Base-by-base conservation (phyloP, 345 rosid genomes). In the Hibiscus trionum region DNA sequence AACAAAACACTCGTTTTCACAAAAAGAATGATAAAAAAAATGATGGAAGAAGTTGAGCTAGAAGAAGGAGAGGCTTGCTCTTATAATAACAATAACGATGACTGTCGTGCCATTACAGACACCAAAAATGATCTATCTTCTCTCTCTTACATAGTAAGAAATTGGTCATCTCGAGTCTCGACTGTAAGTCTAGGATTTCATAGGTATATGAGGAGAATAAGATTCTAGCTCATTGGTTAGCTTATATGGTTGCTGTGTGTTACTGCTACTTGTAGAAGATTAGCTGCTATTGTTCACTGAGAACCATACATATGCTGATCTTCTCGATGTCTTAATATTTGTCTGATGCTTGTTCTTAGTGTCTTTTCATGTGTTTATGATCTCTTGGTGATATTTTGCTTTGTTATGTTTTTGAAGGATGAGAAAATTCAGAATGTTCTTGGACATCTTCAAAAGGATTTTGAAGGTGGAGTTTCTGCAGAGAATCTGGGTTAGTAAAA, bases 381-480 rank as follows among this genome's bases (percentile, higher is more conserved):
- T 74, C 72, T 59, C 29, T 69, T 47, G 4, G 46, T 72, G 61
- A 73, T 17, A 58, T 47, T 16, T 70, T 19, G 66, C 73, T 26
- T 71, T 71, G 1, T 76, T 59, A 69, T 74, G 66, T 76, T 66
- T 74, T 80, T 74, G 73, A 87, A 96, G 99, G 99, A 85, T 69
- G 98, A 87, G 77, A 96, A 90, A 82, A 86, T 96, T 80, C 91
- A 92, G 72, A 76, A 88, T 80, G 91, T 93, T 67, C 82, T 96
- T 77, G 98, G 98, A 74, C 98, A 93, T 80, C 86, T 96, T 46
- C 96, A 93, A 75, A 96, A 93, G 75, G 98, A 93, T 82, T 96
- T 96, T 70, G 97, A 96, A 88, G 99, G 98, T 70, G 97, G 90
- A 73, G 90, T 91, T 76, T 90, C 96, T 8, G 90, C 96, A 16